Evolutionary conservation across 106 monocot species (phyloP).

Genomic region (Chionographis japonica): DNA sequence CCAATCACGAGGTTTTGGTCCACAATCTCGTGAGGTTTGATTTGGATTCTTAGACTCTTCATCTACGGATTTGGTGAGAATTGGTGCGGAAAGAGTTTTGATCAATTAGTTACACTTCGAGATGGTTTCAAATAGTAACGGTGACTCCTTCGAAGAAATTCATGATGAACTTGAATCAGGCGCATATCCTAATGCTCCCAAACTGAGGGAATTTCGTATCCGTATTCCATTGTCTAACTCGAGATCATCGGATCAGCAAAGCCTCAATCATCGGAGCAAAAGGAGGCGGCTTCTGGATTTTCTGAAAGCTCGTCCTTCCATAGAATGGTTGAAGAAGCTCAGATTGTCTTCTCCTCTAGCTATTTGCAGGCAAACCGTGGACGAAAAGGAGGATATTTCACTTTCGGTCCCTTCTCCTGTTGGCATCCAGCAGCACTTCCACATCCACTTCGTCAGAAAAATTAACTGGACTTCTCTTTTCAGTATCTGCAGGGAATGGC

Average conservation of each 20-base stretch:
- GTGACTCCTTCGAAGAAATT: neutral
- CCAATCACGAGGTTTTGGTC: too few species aligned
- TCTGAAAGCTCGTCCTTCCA: slow-evolving; percentile 13
- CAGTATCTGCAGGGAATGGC: slow-evolving; percentile 26
- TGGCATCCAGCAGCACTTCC: neutral
- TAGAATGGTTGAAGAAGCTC: slow-evolving; percentile 16
- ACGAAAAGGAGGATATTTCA: slow-evolving; percentile 5
- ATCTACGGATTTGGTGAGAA: too few species aligned
- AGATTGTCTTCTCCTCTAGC: slow-evolving; percentile 7
- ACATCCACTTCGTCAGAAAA: slow-evolving; percentile 11
- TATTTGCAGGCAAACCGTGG: neutral
- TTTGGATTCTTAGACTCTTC: too few species aligned
- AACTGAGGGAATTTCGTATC: slow-evolving; percentile 9
- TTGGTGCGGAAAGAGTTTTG: neutral
- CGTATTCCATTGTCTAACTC: slow-evolving; percentile 4
- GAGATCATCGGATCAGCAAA: neutral
- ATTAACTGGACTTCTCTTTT: slow-evolving; percentile 29
- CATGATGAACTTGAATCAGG: neutral
- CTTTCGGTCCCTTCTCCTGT: slow-evolving; percentile 2
- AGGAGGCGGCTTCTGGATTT: slow-evolving; percentile 13
- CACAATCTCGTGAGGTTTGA: too few species aligned
- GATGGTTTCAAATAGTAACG: slow-evolving; percentile 4
- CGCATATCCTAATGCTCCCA: neutral
- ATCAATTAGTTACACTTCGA: neutral
- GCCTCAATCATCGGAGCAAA: neutral